Conservation (phyloP, 2,329 filamentous ascomycete genomes). For the Atkinsonella texensis region DNA sequence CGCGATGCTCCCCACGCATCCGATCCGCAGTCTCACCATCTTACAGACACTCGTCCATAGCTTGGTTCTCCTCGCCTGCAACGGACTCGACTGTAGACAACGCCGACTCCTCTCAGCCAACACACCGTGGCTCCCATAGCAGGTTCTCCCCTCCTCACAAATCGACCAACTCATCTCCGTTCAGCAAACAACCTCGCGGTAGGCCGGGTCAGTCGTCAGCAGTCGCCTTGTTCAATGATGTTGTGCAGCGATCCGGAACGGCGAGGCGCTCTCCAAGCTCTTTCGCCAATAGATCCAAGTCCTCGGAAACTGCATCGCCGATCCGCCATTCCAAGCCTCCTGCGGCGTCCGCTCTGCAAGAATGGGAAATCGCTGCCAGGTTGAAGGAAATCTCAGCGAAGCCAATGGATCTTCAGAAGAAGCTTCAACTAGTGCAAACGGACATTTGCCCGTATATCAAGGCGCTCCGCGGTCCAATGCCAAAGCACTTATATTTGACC, state of each 20-base stretch:
- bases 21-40: conserved; percentile 8
- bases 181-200: background rate
- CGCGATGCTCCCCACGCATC: conserved; percentile 21
- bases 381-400: conserved; percentile 16
- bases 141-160: background rate
- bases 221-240: conserved; percentile 24
- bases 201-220: conserved; percentile 13
- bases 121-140: background rate
- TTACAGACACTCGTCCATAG: conserved; percentile 1
- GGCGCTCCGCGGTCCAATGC: conserved; percentile 15
- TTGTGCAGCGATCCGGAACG: conserved; percentile 14
- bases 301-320: background rate
- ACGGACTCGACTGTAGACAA: conserved; percentile 2
- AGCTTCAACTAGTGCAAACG: conserved; percentile 14
- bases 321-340: background rate
- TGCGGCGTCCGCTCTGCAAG: conserved; percentile 9
- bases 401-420: conserved; percentile 7
- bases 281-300: background rate
- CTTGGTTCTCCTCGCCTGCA: conserved; percentile 15
- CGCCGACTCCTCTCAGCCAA: background rate
- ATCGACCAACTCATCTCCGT: conserved; percentile 1
- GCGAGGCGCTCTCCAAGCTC: background rate
- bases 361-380: conserved; percentile 19
- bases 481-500: conserved; percentile 16
- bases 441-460: conserved; percentile 20